phyloP scores from a whole-genome alignment of 106 monocot species.

The Iris macrosiphon region DNA sequence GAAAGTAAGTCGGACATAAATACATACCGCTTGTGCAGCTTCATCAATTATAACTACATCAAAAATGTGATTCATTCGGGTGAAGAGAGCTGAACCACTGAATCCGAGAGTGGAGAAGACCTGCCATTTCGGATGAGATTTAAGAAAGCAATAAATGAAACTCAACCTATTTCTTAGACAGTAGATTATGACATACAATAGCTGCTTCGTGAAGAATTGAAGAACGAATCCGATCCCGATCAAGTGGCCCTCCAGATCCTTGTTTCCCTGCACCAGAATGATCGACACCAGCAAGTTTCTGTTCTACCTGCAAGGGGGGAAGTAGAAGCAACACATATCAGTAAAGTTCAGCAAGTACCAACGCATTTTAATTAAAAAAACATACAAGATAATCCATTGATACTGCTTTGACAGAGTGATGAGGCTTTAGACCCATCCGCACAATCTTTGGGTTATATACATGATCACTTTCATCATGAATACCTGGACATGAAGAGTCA shows the following conservation, averaged over 20 bases:
- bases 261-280: conserved; percentile 34
- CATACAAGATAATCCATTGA: conserved; percentile 98
- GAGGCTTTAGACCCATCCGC: conserved; percentile 86
- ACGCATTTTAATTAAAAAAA: conserved; percentile 10
- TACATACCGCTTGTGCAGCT: conserved; percentile 98
- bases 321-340: neutral
- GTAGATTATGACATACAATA: conserved; percentile 55
- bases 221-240: conserved; percentile 75
- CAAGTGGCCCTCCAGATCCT: conserved; percentile 36
- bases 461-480: conserved; percentile 82
- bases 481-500: conserved; percentile 42
- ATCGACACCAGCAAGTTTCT: conserved; percentile 71
- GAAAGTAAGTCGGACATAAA: neutral
- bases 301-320: conserved; percentile 58
- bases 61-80: conserved; percentile 71
- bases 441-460: conserved; percentile 96
- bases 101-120: conserved; percentile 98
- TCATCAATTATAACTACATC: conserved; percentile 99
- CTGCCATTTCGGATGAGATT: conserved; percentile 35
- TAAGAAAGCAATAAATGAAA: conserved; percentile 4
- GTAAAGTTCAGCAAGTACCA: neutral
- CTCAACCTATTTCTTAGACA: neutral
- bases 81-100: conserved; percentile 80
- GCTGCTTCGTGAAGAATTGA: conserved; percentile 95
- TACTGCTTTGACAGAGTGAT: conserved; percentile 95